Evolutionary conservation across 495 filamentous ascomycete species (phyloP), one percentile per base, ranked within the genome.

Genomic region (Penicillium nucicola): DNA sequence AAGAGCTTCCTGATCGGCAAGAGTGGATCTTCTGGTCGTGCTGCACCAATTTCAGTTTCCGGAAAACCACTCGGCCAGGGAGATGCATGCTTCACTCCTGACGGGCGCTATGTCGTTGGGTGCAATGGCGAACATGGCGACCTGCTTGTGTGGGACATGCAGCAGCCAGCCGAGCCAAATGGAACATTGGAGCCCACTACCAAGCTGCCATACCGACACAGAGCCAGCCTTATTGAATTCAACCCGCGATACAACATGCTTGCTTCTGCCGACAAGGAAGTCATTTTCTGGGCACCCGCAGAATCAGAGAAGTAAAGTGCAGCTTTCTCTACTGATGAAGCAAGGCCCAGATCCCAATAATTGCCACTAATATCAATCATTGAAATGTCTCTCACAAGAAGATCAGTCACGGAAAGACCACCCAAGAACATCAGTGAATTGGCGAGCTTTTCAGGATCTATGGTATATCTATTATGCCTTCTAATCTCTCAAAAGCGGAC

Each of bases 211-310:
- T 80, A 87, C 39, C 80, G 80, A 56, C 80, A 81, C 30, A 79
- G 82, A 58, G 83, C 83, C 8, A 84, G 84, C 1, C 76, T 95
- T 9, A 81, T 97, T 42, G 88, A 88, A 37, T 92, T 88, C 64
- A 97, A 96, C 68, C 95, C 90, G 6, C 78, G 89, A 37, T 90
- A 84, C 68, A 95, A 97, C 66, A 83, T 97, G 76, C 74, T 96
- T 53, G 90, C 87, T 13, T 90, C 84, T 34, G 95, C 87, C 5
- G 90, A 97, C 60, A 84, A 85, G 60, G 92, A 97, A 53, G 75
- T 92, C 48, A 71, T 93, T 39, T 90, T 98, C 51, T 97, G 93
- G 92, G 66, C 95, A 28, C 93, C 93, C 3, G 70, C 75, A 15
- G 72, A 76, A 13, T 48, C 65, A 1, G 67, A 76, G 19, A 69